phyloP scores from a whole-genome alignment of 2,329 filamentous ascomycete species.

The Trichoderma guizhouense region DNA sequence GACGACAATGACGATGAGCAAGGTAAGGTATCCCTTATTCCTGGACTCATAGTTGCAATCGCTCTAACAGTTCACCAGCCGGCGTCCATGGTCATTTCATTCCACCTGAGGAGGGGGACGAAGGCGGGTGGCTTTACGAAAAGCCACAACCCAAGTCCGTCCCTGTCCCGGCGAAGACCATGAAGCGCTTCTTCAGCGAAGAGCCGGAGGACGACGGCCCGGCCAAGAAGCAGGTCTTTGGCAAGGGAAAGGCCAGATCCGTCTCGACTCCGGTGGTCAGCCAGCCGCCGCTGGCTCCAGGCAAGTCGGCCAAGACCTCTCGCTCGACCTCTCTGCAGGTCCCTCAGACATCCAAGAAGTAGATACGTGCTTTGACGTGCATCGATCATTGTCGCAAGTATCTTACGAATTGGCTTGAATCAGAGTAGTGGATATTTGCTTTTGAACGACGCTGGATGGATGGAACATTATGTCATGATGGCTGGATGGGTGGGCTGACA shows the following conservation, averaged over 20 bases:
- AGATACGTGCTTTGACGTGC: background rate
- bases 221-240: slow-evolving; percentile 2
- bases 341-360: background rate
- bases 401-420: background rate
- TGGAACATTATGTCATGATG: background rate
- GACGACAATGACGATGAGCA: background rate
- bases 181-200: slow-evolving; percentile 3
- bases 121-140: no score
- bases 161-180: background rate
- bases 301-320: background rate
- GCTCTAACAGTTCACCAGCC: no score
- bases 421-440: background rate
- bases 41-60: no score
- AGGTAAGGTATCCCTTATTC: no score
- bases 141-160: background rate
- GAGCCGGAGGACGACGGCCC: background rate
- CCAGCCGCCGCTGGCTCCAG: background rate
- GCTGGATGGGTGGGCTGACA: slow-evolving; percentile 10
- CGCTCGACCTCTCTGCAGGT: background rate
- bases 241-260: background rate
- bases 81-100: no score
- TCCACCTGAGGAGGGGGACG: no score
- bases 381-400: background rate
- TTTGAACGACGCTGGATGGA: background rate
- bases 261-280: background rate